phyloP scores from a whole-genome alignment of 768 basidiomycete genomes.

The Clitopilus passeckerianus region DNA sequence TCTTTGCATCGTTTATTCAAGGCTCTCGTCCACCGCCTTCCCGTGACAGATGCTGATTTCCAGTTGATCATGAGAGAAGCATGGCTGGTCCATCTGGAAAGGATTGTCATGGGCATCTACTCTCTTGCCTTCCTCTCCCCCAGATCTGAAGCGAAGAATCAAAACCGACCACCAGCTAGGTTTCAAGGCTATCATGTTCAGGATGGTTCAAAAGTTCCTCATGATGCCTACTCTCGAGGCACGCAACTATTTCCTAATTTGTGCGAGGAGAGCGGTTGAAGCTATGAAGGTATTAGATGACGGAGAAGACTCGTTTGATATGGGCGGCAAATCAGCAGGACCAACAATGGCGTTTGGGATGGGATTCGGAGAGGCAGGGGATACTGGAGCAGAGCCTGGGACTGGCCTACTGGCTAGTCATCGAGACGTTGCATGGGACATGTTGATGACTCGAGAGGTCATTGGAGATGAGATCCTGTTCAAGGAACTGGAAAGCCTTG shows the following conservation, averaged over 20 bases:
- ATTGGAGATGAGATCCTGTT: constrained; percentile 63
- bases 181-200: constrained; percentile 64
- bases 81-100: constrained; percentile 80
- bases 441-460: constrained; percentile 68
- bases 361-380: constrained; percentile 74
- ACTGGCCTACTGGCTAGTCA: constrained; percentile 71
- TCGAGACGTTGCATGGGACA: constrained; percentile 65
- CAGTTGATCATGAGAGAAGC: constrained; percentile 54
- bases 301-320: constrained; percentile 70
- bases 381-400: constrained; percentile 62
- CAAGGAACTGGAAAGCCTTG: constrained; percentile 73
- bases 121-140: constrained; percentile 82
- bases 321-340: constrained; percentile 43
- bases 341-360: constrained; percentile 79
- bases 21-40: constrained; percentile 78
- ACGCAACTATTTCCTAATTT: constrained; percentile 47
- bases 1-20: constrained; percentile 62
- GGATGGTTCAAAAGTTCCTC: constrained; percentile 65
- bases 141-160: constrained; percentile 64
- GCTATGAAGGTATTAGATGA: constrained; percentile 77
- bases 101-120: constrained; percentile 77
- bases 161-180: constrained; percentile 63
- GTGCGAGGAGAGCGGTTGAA: constrained; percentile 67
- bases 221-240: constrained; percentile 42
- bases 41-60: constrained; percentile 73